Conservation (phyloP, 2,329 filamentous ascomycete species). For the Diaporthe sp. region DNA sequence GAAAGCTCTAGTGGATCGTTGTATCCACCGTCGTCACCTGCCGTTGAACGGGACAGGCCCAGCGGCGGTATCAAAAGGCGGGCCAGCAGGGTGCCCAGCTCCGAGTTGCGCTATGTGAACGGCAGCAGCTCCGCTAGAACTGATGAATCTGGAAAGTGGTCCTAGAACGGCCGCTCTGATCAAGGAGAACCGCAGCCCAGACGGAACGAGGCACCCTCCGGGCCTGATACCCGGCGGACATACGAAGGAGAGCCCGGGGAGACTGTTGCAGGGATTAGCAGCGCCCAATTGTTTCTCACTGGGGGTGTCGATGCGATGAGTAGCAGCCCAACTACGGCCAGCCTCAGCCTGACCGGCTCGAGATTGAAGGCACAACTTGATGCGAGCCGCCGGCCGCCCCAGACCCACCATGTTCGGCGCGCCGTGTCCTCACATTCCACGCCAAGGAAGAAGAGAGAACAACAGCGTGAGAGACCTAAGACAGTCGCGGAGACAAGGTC, state of each 20-base stretch:
- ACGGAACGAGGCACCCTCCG: background rate
- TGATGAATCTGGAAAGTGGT: constrained; percentile 40
- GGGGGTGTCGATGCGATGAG: background rate
- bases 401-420: constrained; percentile 3
- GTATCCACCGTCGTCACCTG: constrained; percentile 36
- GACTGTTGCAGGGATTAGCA: background rate
- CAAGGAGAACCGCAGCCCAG: constrained; percentile 2
- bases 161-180: constrained; percentile 37
- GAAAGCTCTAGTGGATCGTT: constrained; percentile 34
- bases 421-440: constrained; percentile 21
- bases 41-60: constrained; percentile 36
- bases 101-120: constrained; percentile 36
- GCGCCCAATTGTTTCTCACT: background rate
- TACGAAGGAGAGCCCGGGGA: background rate
- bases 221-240: background rate
- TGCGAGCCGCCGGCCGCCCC: constrained; percentile 29
- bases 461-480: constrained; percentile 16
- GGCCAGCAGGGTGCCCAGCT: constrained; percentile 40
- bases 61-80: constrained; percentile 39
- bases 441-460: constrained; percentile 3
- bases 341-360: constrained; percentile 4
- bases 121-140: constrained; percentile 33
- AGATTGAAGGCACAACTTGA: constrained; percentile 40
- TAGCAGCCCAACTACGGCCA: background rate
- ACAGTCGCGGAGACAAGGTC: constrained; percentile 19